A percentile compares a stretch with the other conserved stretches of the same genome.
Evolutionary conservation across 169 alveolate genomes (phyloP).

Genomic region (Perkinsus chesapeaki): DNA sequence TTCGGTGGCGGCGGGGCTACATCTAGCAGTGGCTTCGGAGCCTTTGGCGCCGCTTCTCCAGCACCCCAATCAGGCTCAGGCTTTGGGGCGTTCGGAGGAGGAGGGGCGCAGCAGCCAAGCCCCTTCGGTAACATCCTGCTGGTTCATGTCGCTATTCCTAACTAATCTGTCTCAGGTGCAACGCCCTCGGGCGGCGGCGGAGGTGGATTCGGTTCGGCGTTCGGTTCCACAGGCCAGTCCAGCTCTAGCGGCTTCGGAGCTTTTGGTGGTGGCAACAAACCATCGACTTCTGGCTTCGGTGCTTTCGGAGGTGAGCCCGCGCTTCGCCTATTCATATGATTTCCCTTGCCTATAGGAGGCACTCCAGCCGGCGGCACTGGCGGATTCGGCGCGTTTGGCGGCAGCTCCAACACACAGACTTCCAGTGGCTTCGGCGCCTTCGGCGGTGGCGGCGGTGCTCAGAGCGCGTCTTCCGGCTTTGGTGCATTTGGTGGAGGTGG

Average conservation of each 20-base stretch:
- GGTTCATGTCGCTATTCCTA: too few species aligned
- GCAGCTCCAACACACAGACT: background rate
- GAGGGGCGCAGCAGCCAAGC: too few species aligned
- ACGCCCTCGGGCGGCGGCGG: too few species aligned
- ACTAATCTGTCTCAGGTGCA: too few species aligned
- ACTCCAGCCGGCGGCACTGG: background rate
- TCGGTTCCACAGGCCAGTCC: background rate
- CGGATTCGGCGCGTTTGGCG: background rate
- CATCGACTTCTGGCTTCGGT: background rate
- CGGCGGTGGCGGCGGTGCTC: too few species aligned
- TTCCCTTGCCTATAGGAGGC: background rate
- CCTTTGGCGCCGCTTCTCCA: too few species aligned
- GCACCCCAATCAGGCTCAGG: too few species aligned
- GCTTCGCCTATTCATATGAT: background rate
- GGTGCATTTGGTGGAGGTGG: background rate
- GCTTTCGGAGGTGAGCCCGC: background rate
- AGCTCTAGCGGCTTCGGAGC: background rate
- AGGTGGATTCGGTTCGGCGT: too few species aligned
- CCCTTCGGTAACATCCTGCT: too few species aligned
- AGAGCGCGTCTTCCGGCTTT: background rate
- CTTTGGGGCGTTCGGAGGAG: too few species aligned
- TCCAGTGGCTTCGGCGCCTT: background rate
- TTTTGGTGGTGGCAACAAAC: background rate
- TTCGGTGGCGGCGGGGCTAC: background rate
- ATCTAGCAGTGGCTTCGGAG: too few species aligned